phyloP scores from a whole-genome alignment of 306 rosid species.

The Rubus parviflorus region DNA sequence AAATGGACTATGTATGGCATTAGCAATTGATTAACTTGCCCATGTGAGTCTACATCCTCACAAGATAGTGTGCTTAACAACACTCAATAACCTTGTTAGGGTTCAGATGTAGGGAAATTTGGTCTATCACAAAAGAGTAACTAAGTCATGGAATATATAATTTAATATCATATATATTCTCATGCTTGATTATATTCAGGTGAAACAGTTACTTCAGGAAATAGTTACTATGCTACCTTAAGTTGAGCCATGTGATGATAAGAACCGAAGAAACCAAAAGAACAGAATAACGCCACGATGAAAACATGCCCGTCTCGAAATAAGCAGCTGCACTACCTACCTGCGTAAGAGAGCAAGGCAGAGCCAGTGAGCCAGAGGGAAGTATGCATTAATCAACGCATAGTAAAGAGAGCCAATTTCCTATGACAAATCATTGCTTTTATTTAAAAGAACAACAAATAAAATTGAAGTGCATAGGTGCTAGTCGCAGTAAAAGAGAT shows the following conservation, averaged over 20 bases:
- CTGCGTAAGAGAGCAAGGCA: constrained; percentile 29
- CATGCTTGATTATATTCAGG: background rate
- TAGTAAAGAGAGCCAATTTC: background rate
- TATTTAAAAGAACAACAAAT: background rate
- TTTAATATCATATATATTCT: background rate
- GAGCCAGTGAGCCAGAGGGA: no score
- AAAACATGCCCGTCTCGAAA: constrained; percentile 66
- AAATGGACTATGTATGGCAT: background rate
- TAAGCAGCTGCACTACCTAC: constrained; percentile 87
- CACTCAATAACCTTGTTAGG: background rate
- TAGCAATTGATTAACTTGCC: background rate
- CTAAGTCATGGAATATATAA: background rate
- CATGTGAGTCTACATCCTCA: background rate
- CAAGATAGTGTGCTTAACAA: background rate
- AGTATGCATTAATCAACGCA: background rate
- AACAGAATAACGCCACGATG: constrained; percentile 46
- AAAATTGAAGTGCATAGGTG: background rate
- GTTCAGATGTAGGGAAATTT: background rate
- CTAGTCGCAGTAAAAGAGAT: background rate
- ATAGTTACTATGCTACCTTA: constrained; percentile 37
- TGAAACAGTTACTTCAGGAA: background rate
- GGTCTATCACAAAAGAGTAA: background rate
- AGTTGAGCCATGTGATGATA: constrained; percentile 85
- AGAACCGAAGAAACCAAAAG: constrained; percentile 77
- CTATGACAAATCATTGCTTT: no score